Evolutionary conservation across 2,329 filamentous ascomycete species (phyloP), one percentile per base, ranked within the genome.

Genomic region (Thielaviopsis euricoi): DNA sequence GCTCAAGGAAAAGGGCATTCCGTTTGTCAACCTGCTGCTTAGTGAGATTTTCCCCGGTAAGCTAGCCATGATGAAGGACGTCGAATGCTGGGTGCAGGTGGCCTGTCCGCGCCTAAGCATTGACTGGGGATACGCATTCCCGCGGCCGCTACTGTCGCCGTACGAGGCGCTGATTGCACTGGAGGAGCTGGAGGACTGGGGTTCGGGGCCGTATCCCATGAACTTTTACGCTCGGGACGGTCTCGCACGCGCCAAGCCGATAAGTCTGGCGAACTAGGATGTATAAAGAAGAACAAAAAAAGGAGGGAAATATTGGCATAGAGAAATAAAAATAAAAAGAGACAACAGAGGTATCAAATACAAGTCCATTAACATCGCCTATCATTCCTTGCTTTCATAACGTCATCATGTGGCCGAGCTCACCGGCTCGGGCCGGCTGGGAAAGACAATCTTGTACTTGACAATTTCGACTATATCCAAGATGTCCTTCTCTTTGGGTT

Each of bases 11-110:
- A 76, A 80, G 61, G 86, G 85, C 0, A 86, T 95, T 12, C 86
- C 88, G 0, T 90, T 83, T 65, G 80, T 98, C 48, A 91, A 95
- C 63, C 69, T 98, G 1, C 74, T 97, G 10, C 77, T 98, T 3
- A 93, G 86, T 62, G 93, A 98, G 74, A 97, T 98, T 57, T 96
- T 97, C 68, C 93, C 94, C 0, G 90, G 89, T 0, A 98, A 97
- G 73, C 72, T 98, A 63, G 89, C 88, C 0, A 83, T 93, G 75
- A 96, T 98, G 89, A 72, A 74, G 29, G 91, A 97, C 66, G 87
- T 98, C 2, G 91, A 96, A 67, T 95, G 89, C 65, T 98, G 93
- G 93, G 91, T 98, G 46, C 93, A 98, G 71, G 89, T 98, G 55
- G 93, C 93, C 5, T 98, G 93, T 71, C 93, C 93, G n/a, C 76